Evolutionary conservation across 805 yeast genomes (phyloP).

Genomic region (Saccharomycopsis fibuligera): DNA sequence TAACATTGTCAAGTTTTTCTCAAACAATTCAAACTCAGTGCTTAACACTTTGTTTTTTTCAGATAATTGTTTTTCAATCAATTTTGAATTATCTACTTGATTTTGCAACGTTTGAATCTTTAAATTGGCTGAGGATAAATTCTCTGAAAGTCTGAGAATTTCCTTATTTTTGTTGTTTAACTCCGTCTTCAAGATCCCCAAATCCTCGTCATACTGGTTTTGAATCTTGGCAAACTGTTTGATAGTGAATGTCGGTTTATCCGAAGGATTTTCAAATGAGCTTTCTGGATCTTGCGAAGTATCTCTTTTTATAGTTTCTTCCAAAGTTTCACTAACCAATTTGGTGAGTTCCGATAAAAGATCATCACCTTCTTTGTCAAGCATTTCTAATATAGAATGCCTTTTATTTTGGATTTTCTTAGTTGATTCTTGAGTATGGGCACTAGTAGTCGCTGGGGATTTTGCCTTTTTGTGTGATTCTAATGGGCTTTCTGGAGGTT

Average conservation of each 20-base stretch:
- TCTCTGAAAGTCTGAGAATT: slow-evolving; percentile 9
- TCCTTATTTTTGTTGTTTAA: slow-evolving; percentile 19
- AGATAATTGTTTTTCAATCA: slow-evolving; percentile 19
- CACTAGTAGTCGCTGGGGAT: not conserved
- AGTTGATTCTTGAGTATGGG: not conserved
- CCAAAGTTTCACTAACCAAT: slow-evolving; percentile 12
- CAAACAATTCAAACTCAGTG: slow-evolving; percentile 22
- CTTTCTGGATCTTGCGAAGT: not conserved
- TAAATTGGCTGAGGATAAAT: slow-evolving; percentile 9
- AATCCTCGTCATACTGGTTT: slow-evolving; percentile 18
- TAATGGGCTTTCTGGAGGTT: slow-evolving; percentile 17
- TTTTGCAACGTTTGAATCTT: slow-evolving; percentile 8
- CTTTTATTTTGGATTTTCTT: not conserved
- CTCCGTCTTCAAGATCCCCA: slow-evolving; percentile 16
- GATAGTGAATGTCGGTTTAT: slow-evolving; percentile 19
- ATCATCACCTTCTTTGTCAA: slow-evolving; percentile 21
- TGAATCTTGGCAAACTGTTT: slow-evolving; percentile 25
- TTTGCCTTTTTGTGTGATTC: slow-evolving; percentile 1
- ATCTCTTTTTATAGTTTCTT: not conserved
- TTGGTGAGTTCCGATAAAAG: slow-evolving; percentile 19
- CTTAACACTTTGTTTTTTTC: slow-evolving; percentile 21
- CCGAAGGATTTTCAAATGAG: slow-evolving; percentile 12
- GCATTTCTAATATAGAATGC: slow-evolving; percentile 9
- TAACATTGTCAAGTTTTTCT: slow-evolving; percentile 13
- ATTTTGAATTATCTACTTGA: slow-evolving; percentile 11